Evolutionary conservation across 2,329 filamentous ascomycete genomes (phyloP).

Genomic region (Aspergillus uvarum): DNA sequence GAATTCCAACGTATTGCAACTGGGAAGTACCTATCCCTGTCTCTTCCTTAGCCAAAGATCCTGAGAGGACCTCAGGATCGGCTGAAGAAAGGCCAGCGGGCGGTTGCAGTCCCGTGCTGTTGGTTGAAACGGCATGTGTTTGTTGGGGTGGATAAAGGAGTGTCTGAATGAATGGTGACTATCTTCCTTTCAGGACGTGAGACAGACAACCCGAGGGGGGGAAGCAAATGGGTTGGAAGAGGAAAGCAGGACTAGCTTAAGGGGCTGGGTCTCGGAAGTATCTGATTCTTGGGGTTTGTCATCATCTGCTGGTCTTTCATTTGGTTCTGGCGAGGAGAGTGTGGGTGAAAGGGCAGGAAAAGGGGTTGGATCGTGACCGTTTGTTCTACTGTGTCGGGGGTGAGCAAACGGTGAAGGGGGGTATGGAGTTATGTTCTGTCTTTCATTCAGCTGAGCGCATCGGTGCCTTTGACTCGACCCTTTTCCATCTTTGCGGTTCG

Average conservation of each 20-base stretch:
- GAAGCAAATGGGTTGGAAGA: constrained; percentile 4
- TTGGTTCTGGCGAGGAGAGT: not conserved
- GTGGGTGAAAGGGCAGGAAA: not conserved
- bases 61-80: not conserved
- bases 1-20: not conserved
- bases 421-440: not conserved
- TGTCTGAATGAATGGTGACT: not conserved
- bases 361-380: not conserved
- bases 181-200: not conserved
- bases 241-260: not conserved
- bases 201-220: not conserved
- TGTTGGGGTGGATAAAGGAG: constrained; percentile 1
- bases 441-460: constrained; percentile 42
- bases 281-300: constrained; percentile 41
- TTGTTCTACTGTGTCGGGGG: not conserved
- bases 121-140: constrained; percentile 1
- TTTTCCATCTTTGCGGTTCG: constrained; percentile 79
- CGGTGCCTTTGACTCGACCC: constrained; percentile 66
- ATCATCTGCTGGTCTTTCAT: constrained; percentile 35
- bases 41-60: not conserved
- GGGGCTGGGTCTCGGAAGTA: constrained; percentile 40
- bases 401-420: not conserved
- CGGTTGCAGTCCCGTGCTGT: constrained; percentile 16
- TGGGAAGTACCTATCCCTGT: constrained; percentile 18
- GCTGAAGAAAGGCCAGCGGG: constrained; percentile 1